Conservation (phyloP, 2,329 filamentous ascomycete genomes). For the Microcyclosporella mali region DNA sequence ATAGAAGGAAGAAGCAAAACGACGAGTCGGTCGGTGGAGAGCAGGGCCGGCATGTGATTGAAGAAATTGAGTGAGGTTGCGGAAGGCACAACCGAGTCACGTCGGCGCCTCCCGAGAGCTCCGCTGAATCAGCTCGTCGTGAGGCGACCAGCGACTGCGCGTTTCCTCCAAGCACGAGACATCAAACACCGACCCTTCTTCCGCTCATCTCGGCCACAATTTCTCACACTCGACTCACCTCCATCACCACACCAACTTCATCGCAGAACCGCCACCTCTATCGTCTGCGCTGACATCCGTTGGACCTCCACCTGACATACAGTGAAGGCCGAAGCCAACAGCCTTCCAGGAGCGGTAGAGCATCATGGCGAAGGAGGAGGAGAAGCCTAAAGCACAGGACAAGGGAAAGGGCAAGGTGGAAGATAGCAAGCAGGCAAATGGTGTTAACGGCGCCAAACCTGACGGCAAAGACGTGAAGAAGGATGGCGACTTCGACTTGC, state of each 20-base stretch:
- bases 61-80: slow-evolving; percentile 9
- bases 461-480: slow-evolving; percentile 61
- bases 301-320: neutral
- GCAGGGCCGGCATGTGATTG: slow-evolving; percentile 6
- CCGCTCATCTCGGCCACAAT: neutral
- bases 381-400: slow-evolving; percentile 74
- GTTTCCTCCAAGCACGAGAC: slow-evolving; percentile 1
- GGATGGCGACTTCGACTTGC: slow-evolving; percentile 67
- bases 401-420: slow-evolving; percentile 93
- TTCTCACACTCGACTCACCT: neutral
- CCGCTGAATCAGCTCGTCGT: neutral
- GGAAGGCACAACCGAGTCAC: neutral
- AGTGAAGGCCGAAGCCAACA: neutral
- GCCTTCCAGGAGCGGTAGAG: slow-evolving; percentile 3
- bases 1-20: neutral
- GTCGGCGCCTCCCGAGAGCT: slow-evolving; percentile 3
- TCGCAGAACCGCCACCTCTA: neutral
- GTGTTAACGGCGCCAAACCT: slow-evolving; percentile 47
- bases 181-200: slow-evolving; percentile 2
- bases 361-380: slow-evolving; percentile 87
- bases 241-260: neutral
- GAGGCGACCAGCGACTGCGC: neutral
- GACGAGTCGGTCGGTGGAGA: neutral
- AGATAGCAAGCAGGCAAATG: slow-evolving; percentile 59
- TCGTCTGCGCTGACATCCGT: neutral